Base-by-base conservation (phyloP, 345 rosid genomes). In the Camelina laxa region DNA sequence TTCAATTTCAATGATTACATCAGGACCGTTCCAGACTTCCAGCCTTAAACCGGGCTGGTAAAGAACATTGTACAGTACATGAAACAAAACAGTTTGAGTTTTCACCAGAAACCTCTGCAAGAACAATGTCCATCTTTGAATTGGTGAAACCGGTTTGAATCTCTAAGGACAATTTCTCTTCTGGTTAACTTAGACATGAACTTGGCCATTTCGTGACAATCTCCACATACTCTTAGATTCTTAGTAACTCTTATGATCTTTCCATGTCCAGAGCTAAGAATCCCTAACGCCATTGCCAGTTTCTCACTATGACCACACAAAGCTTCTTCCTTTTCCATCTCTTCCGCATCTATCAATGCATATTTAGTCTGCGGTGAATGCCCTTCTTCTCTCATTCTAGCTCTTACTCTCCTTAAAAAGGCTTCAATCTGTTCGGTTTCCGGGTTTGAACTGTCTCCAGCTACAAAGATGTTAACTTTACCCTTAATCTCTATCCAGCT, bases 261-360 rank as follows among this genome's bases (percentile, higher is more conserved):
- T 17, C 89, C 88, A 20, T 82, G 83, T 4, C 87, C 82, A 42
- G 83, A 78, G 66, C 73, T 85, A 45, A 91, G 41, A 31, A 88
- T 76, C 53, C 96, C 93, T 9, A 87, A 78, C 5, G 83, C 88
- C 77, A 88, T 87, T 51, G 92, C 96, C 30, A 88, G 66, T 67
- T 88, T 87, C 86, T 88, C 96, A 48, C 89, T 88, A 15, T 88
- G 96, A 63, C 91, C 93, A 55, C 93, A 88, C 38, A 88, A 75
- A 66, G 84, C 87, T 35, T 83, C 81, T 82, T 88, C 90, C 76
- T 86, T 88, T 33, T 85, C 85, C 76, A 83, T 86, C 63, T 91
- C 91, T 51, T 88, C 84, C 15, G 86, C 89, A 74, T 91, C 81
- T 0, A 88, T 88, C 80, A 91, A 77, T 24, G 90, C 87, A 59